Conservation (phyloP, 805 yeast species). For the Zygotorulaspora florentina region DNA sequence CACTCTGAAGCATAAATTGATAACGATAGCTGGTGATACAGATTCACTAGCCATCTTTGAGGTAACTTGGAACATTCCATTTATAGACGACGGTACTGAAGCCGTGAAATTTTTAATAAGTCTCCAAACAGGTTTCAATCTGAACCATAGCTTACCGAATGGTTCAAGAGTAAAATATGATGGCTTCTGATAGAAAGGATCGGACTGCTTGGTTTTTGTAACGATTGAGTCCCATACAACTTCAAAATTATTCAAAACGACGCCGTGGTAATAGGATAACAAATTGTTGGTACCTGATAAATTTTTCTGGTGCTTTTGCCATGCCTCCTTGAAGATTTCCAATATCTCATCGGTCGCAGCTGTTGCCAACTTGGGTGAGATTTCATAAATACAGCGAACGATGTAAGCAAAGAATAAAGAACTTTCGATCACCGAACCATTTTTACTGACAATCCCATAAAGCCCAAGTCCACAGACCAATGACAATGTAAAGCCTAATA, state of each 20-base stretch:
- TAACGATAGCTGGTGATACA: constrained; percentile 72
- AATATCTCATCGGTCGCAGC: constrained; percentile 43
- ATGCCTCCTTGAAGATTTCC: constrained; percentile 37
- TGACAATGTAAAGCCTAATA: constrained; percentile 82
- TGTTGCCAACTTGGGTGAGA: constrained; percentile 81
- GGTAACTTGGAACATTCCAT: constrained; percentile 31
- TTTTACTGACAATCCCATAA: constrained; percentile 76
- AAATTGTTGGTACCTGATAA: constrained; percentile 34
- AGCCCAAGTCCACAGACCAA: constrained; percentile 67
- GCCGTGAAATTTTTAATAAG: constrained; percentile 29
- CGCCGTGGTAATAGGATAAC: constrained; percentile 28
- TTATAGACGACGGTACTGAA: constrained; percentile 32
- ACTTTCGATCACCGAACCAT: constrained; percentile 88
- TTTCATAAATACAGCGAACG: constrained; percentile 87
- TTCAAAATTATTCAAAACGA: constrained; percentile 26
- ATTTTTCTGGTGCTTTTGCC: constrained; percentile 34
- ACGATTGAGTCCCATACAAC: constrained; percentile 28
- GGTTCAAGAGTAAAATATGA: constrained; percentile 13
- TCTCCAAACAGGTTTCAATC: constrained; percentile 28
- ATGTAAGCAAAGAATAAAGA: constrained; percentile 84
- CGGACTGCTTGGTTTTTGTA: constrained; percentile 20
- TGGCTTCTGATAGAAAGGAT: constrained; percentile 19
- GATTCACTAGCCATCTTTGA: constrained; percentile 51
- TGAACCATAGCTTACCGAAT: constrained; percentile 14
- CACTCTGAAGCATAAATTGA: constrained; percentile 80